Conservation (phyloP, 345 rosid genomes). For the Arabidopsis thaliana region TAIR10.1 NC_003071.7:14377501-14378000, state of each 20-base stretch:
- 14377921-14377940: constrained; percentile 15
- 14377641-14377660: background rate
- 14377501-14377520: background rate
- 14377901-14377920: background rate
- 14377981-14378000: constrained; percentile 68
- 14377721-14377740: background rate
- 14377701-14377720: background rate
- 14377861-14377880: constrained; percentile 36
- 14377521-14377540: background rate
- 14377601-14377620: constrained; percentile 12
- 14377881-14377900: constrained; percentile 33
- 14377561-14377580: background rate
- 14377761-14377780: background rate
- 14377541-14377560: background rate
- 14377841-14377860: constrained; percentile 26
- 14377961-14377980: constrained; percentile 71
- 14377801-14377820: background rate
- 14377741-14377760: background rate
- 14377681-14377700: background rate
- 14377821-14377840: constrained; percentile 22
- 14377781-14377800: no score
- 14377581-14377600: constrained; percentile 9
- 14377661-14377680: background rate
- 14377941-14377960: constrained; percentile 40
- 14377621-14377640: background rate